Conservation (phyloP, 1,139 yeast species). For the Sporopachydermia cereana region DNA sequence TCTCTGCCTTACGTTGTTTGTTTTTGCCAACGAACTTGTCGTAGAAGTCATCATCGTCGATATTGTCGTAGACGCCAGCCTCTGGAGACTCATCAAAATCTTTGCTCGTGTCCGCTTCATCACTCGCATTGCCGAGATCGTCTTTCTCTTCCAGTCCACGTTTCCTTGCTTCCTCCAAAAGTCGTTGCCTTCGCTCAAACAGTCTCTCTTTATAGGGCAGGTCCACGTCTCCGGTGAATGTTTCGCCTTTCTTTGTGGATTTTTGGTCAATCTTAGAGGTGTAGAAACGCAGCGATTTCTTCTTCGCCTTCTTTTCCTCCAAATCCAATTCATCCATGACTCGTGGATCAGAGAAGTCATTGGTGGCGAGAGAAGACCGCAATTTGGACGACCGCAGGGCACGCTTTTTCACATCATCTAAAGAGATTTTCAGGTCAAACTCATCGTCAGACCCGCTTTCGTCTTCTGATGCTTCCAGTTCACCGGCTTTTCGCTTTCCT, state of each 20-base stretch:
- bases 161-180: slow-evolving; percentile 77
- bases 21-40: slow-evolving; percentile 38
- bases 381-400: slow-evolving; percentile 12
- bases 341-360: slow-evolving; percentile 51
- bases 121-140: slow-evolving; percentile 33
- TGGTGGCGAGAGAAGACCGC: slow-evolving; percentile 15
- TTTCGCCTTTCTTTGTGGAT: slow-evolving; percentile 38
- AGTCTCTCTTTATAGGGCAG: slow-evolving; percentile 87
- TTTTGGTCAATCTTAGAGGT: slow-evolving; percentile 87
- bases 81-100: slow-evolving; percentile 15
- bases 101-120: slow-evolving; percentile 29
- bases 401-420: slow-evolving; percentile 23
- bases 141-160: slow-evolving; percentile 55
- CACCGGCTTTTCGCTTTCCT: background rate
- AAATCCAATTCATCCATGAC: slow-evolving; percentile 64
- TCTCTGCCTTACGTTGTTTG: slow-evolving; percentile 35
- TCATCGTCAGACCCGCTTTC: slow-evolving; percentile 26
- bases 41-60: slow-evolving; percentile 37
- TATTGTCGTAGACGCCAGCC: slow-evolving; percentile 28
- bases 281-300: slow-evolving; percentile 83
- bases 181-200: slow-evolving; percentile 78
- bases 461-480: slow-evolving; percentile 10
- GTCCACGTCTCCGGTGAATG: slow-evolving; percentile 74
- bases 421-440: slow-evolving; percentile 38
- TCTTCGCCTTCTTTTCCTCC: slow-evolving; percentile 76